Percentiles rank a stretch among this genome's conserved stretches.
phyloP scores from a whole-genome alignment of 2,329 filamentous ascomycete genomes.

The Botrytis sinoallii region DNA sequence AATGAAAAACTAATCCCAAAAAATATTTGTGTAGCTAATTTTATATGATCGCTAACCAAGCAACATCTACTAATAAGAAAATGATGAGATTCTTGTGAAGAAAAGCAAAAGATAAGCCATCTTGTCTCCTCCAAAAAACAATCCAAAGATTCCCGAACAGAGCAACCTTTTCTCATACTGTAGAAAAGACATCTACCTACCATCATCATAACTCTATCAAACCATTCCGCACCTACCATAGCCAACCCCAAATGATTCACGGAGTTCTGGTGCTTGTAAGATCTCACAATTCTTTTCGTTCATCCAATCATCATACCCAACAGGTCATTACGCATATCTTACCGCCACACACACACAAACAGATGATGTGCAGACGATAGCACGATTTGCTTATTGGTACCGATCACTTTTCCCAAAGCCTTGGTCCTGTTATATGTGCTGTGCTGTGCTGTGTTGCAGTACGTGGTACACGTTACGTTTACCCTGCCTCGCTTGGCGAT shows the following conservation, averaged over 20 bases:
- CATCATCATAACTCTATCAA: not conserved
- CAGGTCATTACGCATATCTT: not conserved
- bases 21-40: not conserved
- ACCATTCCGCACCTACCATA: not conserved
- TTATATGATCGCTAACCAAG: not conserved
- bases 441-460: not conserved
- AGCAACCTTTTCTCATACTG: not conserved
- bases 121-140: not conserved
- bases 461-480: not conserved
- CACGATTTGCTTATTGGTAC: not conserved
- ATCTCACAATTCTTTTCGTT: not conserved
- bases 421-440: not conserved
- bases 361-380: not conserved
- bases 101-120: not conserved
- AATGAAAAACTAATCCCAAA: not conserved
- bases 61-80: not conserved
- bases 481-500: constrained; percentile 6
- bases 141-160: not conserved
- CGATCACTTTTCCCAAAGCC: not conserved
- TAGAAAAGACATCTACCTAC: not conserved
- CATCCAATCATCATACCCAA: not conserved
- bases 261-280: not conserved
- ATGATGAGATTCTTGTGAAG: not conserved
- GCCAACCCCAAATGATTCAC: constrained; percentile 1
- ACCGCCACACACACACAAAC: not conserved